Evolutionary conservation across 768 basidiomycete species (phyloP).

Genomic region (Pleurotus tuoliensis): DNA sequence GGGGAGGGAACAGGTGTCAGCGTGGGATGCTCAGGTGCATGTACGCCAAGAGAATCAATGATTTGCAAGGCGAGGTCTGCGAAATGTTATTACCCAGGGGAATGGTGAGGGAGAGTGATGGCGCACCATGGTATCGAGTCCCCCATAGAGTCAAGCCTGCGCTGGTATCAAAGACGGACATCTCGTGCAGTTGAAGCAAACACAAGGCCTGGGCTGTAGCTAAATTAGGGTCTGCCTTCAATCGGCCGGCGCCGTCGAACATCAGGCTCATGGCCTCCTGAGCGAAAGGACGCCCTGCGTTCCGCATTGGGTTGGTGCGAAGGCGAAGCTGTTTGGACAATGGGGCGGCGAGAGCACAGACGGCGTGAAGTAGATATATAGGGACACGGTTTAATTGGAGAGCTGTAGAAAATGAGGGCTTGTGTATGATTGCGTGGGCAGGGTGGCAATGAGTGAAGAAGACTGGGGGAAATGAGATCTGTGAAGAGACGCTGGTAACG

Average conservation of each 20-base stretch:
- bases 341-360: constrained; percentile 78
- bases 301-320: constrained; percentile 50
- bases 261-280: constrained; percentile 63
- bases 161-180: constrained; percentile 36
- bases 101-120: constrained; percentile 10
- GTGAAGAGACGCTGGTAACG: constrained; percentile 10
- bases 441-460: constrained; percentile 84
- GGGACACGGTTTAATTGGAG: constrained; percentile 69
- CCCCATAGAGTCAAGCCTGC: constrained; percentile 33
- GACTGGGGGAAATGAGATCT: constrained; percentile 37
- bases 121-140: constrained; percentile 48
- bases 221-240: constrained; percentile 60
- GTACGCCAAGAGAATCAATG: constrained; percentile 62
- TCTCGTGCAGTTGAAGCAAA: constrained; percentile 67
- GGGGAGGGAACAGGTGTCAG: constrained; percentile 56
- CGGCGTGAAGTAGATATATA: constrained; percentile 62
- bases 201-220: constrained; percentile 74
- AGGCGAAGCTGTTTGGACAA: constrained; percentile 64
- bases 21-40: constrained; percentile 57
- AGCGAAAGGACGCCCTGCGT: constrained; percentile 51
- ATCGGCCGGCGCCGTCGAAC: constrained; percentile 65
- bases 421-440: constrained; percentile 71
- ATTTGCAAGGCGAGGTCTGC: constrained; percentile 64
- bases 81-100: constrained; percentile 10
- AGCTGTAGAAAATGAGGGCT: constrained; percentile 67